Evolutionary conservation across 2,329 filamentous ascomycete genomes (phyloP).

Genomic region (Knoxdaviesia capensis): DNA sequence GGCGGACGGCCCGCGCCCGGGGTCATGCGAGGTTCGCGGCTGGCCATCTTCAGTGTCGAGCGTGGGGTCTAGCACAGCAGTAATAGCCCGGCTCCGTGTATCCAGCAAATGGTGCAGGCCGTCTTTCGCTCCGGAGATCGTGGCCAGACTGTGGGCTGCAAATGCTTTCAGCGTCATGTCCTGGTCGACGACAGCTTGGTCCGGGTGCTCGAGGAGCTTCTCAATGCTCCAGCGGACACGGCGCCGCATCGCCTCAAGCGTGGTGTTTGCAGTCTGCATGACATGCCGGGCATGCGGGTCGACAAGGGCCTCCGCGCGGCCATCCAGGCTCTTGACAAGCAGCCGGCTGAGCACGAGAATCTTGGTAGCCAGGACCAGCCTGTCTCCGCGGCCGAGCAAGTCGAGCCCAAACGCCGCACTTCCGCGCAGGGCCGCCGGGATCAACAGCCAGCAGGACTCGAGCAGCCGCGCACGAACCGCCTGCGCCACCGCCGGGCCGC

Average conservation of each 20-base stretch:
- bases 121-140: conserved; percentile 61
- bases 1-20: conserved; percentile 16
- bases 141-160: conserved; percentile 64
- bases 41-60: conserved; percentile 6
- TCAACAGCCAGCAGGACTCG: conserved; percentile 27
- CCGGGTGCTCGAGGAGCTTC: conserved; percentile 43
- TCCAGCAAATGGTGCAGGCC: conserved; percentile 61
- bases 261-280: conserved; percentile 43
- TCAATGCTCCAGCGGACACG: conserved; percentile 49
- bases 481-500: conserved; percentile 10
- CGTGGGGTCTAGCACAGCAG: conserved; percentile 33
- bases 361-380: conserved; percentile 42
- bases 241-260: conserved; percentile 37
- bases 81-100: conserved; percentile 49
- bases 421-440: conserved; percentile 26
- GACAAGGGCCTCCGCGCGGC: conserved; percentile 17
- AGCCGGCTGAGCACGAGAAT: conserved; percentile 57
- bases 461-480: conserved; percentile 28
- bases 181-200: conserved; percentile 16
- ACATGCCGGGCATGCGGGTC: conserved; percentile 14
- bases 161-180: conserved; percentile 49
- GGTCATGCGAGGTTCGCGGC: conserved; percentile 9
- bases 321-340: conserved; percentile 48
- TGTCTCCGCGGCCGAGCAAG: conserved; percentile 20
- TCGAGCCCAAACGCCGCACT: conserved; percentile 9